Evolutionary conservation across 441 rosid genomes (phyloP).

Genomic region (Aleurites moluccanus): DNA sequence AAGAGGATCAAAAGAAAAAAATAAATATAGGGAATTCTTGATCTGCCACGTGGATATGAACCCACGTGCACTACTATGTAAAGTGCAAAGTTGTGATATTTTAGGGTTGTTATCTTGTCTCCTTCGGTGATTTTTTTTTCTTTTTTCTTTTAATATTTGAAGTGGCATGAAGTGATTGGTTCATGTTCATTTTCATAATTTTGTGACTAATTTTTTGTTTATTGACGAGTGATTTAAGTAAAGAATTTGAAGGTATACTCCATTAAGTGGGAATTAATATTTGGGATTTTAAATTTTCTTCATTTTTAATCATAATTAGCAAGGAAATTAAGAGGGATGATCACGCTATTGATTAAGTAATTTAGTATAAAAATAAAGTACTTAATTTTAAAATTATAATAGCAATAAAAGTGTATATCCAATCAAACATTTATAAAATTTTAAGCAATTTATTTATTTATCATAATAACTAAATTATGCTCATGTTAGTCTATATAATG

Average conservation of each 20-base stretch:
- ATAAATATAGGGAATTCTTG: background rate
- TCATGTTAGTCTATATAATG: too few relatives aligned
- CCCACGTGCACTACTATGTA: constrained; percentile 24
- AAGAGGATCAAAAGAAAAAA: background rate
- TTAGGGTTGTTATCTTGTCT: constrained; percentile 1
- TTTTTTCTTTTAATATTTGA: background rate
- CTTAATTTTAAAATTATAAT: too few relatives aligned
- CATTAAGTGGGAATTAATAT: too few relatives aligned
- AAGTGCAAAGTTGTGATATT: constrained; percentile 7
- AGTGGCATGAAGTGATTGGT: background rate
- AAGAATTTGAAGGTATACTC: too few relatives aligned
- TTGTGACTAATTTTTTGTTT: background rate
- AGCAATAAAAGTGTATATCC: too few relatives aligned
- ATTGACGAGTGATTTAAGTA: background rate
- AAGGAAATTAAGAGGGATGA: too few relatives aligned
- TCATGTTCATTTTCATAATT: background rate
- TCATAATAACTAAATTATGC: too few relatives aligned
- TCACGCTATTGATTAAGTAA: too few relatives aligned
- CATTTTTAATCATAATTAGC: background rate
- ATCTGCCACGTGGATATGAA: constrained; percentile 26
- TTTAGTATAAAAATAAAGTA: too few relatives aligned
- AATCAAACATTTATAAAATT: too few relatives aligned
- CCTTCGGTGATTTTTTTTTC: background rate
- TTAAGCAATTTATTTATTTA: too few relatives aligned
- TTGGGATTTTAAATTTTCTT: background rate